Evolutionary conservation across 2,329 filamentous ascomycete species (phyloP).

Genomic region (Calonectria leucothoes): DNA sequence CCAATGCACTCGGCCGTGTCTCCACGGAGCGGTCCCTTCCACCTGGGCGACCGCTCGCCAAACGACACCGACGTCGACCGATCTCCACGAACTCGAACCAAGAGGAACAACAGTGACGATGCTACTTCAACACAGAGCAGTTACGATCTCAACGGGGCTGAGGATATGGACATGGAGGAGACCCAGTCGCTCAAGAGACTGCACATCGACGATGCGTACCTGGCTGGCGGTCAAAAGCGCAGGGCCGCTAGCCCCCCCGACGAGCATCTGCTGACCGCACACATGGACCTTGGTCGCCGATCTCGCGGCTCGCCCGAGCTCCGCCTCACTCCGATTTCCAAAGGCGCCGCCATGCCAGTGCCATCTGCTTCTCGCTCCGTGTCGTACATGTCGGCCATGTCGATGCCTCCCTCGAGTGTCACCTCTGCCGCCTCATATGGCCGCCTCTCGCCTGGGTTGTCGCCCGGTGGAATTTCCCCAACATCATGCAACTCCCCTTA

Average conservation of each 20-base stretch:
- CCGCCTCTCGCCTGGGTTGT: conserved; percentile 59
- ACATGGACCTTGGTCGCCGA: conserved; percentile 59
- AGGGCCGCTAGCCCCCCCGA: conserved; percentile 67
- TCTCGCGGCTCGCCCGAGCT: conserved; percentile 65
- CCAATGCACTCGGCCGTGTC: conserved; percentile 61
- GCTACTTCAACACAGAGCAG: conserved; percentile 58
- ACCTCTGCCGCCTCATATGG: conserved; percentile 58
- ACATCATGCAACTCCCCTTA: conserved; percentile 63
- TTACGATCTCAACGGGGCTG: conserved; percentile 52
- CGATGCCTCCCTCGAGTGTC: conserved; percentile 55
- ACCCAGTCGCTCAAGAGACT: conserved; percentile 62
- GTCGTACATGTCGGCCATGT: conserved; percentile 60
- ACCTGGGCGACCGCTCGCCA: conserved; percentile 55
- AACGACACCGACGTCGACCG: conserved; percentile 60
- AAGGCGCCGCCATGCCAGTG: conserved; percentile 56
- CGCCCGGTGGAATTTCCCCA: conserved; percentile 63
- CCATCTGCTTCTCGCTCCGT: conserved; percentile 57
- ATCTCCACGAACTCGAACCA: conserved; percentile 57
- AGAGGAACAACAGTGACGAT: conserved; percentile 66
- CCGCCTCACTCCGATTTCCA: conserved; percentile 59
- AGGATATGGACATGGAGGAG: conserved; percentile 65
- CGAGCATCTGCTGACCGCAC: conserved; percentile 54
- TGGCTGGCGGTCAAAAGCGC: conserved; percentile 62
- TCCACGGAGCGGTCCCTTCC: conserved; percentile 57
- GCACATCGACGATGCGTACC: conserved; percentile 60